phyloP scores from a whole-genome alignment of 345 rosid genomes.

The Crucihimalaya himalaica region DNA sequence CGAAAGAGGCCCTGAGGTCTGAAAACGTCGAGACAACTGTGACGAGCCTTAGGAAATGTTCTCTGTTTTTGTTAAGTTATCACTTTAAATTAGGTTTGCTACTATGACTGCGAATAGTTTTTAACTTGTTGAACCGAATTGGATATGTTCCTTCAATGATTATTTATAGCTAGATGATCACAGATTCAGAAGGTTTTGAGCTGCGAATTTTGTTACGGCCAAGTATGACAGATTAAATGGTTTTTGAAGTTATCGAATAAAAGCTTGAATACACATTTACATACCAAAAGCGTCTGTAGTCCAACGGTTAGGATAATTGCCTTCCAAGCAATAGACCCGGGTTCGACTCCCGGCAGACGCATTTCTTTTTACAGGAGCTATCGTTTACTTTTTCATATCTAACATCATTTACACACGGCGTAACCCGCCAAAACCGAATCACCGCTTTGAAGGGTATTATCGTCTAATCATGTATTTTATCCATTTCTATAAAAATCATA shows the following conservation, averaged over 20 bases:
- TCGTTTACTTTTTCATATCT: too few species aligned
- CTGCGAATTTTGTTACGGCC: too few species aligned
- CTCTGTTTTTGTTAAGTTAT: not conserved
- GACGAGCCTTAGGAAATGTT: not conserved
- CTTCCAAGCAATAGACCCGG: conserved; percentile 91
- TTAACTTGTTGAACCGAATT: not conserved
- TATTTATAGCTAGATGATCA: too few species aligned
- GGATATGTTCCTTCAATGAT: not conserved
- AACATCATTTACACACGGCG: too few species aligned
- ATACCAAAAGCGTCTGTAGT: conserved; percentile 55
- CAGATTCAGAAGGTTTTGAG: not conserved
- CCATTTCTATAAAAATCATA: not conserved
- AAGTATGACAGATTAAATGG: not conserved
- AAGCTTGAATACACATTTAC: accelerated
- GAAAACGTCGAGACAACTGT: not conserved
- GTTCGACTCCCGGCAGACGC: conserved; percentile 92
- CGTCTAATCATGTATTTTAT: conserved; percentile 13
- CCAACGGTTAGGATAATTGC: conserved; percentile 95
- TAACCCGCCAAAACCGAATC: conserved; percentile 24
- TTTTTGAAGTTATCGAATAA: not conserved
- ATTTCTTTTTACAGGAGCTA: too few species aligned
- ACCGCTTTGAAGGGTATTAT: not conserved
- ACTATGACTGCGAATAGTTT: not conserved
- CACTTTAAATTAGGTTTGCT: not conserved
- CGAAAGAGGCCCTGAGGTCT: conserved; percentile 24